Conservation (phyloP, 805 yeast genomes). For the Teunomyces aglyptinius region DNA sequence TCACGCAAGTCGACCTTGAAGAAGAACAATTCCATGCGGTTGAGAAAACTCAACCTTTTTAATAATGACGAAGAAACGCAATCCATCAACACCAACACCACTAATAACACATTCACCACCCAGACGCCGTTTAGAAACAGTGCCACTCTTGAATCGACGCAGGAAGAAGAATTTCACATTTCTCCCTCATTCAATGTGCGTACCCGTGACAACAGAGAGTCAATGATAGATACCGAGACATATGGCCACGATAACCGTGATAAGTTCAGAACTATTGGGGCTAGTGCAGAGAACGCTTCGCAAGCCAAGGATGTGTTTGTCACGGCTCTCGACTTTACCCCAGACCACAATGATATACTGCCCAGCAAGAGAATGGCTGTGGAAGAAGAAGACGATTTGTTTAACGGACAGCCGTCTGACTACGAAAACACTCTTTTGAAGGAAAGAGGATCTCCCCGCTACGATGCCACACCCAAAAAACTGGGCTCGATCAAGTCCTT, state of each 20-base stretch:
- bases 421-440: neutral
- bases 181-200: constrained; percentile 21
- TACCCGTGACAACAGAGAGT: constrained; percentile 11
- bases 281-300: constrained; percentile 12
- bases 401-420: constrained; percentile 1
- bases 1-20: constrained; percentile 39
- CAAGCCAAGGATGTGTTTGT: constrained; percentile 22
- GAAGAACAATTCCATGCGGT: constrained; percentile 40
- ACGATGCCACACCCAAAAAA: constrained; percentile 12
- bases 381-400: neutral
- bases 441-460: constrained; percentile 9
- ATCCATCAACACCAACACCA: neutral
- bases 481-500: constrained; percentile 23
- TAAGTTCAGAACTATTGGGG: constrained; percentile 18
- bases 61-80: constrained; percentile 14
- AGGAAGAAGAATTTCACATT: neutral
- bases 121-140: constrained; percentile 2
- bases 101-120: constrained; percentile 4
- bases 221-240: constrained; percentile 13
- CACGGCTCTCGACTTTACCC: constrained; percentile 21
- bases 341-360: constrained; percentile 4
- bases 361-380: neutral
- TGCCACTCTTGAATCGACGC: neutral
- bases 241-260: constrained; percentile 11
- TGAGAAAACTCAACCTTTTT: constrained; percentile 40